Conservation (phyloP, 768 basidiomycete genomes). For the Hortiboletus flavorubellus region DNA sequence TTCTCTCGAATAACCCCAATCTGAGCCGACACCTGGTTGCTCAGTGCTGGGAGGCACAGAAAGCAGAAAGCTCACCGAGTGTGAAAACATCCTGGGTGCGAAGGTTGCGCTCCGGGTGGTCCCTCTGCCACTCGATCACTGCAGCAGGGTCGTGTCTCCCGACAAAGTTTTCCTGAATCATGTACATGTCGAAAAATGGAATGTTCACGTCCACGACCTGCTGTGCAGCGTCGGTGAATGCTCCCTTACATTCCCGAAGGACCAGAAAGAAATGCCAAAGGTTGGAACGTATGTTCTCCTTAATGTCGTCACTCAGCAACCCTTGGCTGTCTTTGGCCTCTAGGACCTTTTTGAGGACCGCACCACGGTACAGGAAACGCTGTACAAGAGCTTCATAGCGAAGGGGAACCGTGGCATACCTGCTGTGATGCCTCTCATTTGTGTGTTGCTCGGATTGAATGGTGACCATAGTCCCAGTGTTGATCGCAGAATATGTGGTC, state of each 20-base stretch:
- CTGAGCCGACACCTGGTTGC: no score
- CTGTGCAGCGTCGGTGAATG: no score
- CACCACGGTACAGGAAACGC: not conserved
- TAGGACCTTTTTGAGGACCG: not conserved
- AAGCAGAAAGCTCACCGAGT: not conserved
- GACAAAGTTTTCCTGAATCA: not conserved
- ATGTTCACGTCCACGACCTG: no score
- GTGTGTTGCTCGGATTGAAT: not conserved
- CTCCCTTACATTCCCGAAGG: not conserved
- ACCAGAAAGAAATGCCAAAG: not conserved
- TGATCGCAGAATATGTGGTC: no score
- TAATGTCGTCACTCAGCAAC: not conserved
- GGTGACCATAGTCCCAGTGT: not conserved
- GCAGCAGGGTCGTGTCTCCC: not conserved
- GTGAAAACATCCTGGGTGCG: no score
- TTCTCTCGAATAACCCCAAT: no score
- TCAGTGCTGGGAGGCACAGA: no score
- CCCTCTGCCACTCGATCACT: not conserved
- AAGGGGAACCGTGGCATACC: not conserved
- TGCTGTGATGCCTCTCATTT: not conserved
- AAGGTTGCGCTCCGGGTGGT: not conserved
- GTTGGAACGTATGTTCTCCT: not conserved
- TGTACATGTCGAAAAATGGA: not conserved
- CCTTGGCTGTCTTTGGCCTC: not conserved
- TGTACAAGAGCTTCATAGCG: not conserved